Conservation (phyloP, 768 basidiomycete genomes). For the Lactarius sanguifluus region DNA sequence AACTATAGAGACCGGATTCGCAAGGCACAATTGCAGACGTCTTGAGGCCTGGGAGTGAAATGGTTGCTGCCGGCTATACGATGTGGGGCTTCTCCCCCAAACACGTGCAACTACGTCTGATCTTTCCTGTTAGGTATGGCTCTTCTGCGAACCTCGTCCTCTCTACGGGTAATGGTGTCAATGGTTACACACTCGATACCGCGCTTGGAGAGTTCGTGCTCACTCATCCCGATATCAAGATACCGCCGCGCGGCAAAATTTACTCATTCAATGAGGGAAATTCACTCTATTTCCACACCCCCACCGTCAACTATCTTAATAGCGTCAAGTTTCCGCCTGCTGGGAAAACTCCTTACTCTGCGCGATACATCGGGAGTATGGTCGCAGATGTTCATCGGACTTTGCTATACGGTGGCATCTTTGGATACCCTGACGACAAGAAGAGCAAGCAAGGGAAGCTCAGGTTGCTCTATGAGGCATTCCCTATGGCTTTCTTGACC, state of each 20-base stretch:
- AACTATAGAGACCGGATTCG: constrained; percentile 65
- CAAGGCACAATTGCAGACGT: constrained; percentile 84
- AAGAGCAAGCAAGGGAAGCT: constrained; percentile 97
- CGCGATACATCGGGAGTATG: constrained; percentile 97
- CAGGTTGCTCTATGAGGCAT: constrained; percentile 93
- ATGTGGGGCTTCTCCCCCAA: constrained; percentile 56
- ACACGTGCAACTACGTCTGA: constrained; percentile 11
- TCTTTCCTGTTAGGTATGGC: constrained; percentile 59
- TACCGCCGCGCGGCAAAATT: constrained; percentile 94
- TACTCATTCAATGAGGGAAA: constrained; percentile 99
- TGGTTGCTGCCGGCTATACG: constrained; percentile 98
- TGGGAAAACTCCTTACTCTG: constrained; percentile 83
- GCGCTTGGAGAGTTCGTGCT: constrained; percentile 97
- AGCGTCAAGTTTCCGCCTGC: constrained; percentile 87
- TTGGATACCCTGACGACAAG: constrained; percentile 97
- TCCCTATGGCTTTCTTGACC: constrained; percentile 95
- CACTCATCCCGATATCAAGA: constrained; percentile 95
- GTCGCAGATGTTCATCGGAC: constrained; percentile 98
- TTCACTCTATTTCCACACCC: constrained; percentile 87
- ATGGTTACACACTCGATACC: constrained; percentile 97
- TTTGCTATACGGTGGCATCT: constrained; percentile 95
- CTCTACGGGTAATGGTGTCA: constrained; percentile 92
- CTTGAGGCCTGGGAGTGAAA: constrained; percentile 88
- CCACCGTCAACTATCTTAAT: constrained; percentile 77
- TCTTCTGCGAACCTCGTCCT: constrained; percentile 96